Evolutionary conservation across 177 flowering plant species (phyloP).

Genomic region (Vitis hybrid): DNA sequence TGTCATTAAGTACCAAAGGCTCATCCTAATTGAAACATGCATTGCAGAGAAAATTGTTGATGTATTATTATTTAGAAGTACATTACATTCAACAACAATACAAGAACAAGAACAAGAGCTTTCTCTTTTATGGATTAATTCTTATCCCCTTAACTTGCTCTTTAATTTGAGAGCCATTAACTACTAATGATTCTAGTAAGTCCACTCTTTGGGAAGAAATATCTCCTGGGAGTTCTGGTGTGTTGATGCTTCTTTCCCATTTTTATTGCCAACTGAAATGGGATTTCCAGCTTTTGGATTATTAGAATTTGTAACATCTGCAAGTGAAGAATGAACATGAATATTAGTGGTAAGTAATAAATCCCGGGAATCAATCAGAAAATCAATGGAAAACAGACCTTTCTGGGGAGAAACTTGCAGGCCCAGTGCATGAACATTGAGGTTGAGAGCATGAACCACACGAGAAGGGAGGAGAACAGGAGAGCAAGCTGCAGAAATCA

Average conservation of each 20-base stretch:
- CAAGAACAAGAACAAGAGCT: not conserved
- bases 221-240: slow-evolving; percentile 44
- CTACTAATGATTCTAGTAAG: slow-evolving; percentile 41
- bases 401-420: slow-evolving; percentile 37
- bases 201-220: slow-evolving; percentile 91
- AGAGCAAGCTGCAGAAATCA: slow-evolving; percentile 51
- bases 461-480: slow-evolving; percentile 75
- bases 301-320: slow-evolving; percentile 26
- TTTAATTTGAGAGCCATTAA: not conserved
- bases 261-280: slow-evolving; percentile 10
- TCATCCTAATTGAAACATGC: not conserved
- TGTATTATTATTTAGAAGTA: slow-evolving; percentile 7
- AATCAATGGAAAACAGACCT: slow-evolving; percentile 27
- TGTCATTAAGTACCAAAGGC: not conserved
- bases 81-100: not conserved
- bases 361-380: not conserved
- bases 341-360: not conserved
- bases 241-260: slow-evolving; percentile 10
- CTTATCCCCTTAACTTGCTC: not conserved
- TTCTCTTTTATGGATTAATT: slow-evolving; percentile 7
- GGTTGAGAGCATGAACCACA: slow-evolving; percentile 80
- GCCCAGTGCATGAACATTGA: slow-evolving; percentile 69
- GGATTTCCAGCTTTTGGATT: slow-evolving; percentile 11
- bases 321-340: not conserved
- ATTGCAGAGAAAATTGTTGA: not conserved